Evolutionary conservation across 768 basidiomycete genomes (phyloP).

Genomic region (Kwoniella europaea): DNA sequence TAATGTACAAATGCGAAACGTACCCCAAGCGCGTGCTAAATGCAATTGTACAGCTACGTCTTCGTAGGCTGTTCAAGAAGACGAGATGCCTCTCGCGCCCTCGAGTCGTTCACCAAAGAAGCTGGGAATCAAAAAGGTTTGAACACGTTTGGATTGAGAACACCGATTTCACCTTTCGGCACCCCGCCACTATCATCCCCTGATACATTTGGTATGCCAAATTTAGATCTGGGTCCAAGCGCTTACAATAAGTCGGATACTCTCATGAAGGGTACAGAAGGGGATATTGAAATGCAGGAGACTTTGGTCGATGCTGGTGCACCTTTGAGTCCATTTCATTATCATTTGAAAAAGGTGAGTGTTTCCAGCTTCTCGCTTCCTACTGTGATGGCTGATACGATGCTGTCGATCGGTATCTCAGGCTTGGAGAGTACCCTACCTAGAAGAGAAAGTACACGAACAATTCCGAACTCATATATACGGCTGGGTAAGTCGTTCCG

Average conservation of each 20-base stretch:
- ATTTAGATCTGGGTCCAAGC: constrained; percentile 48
- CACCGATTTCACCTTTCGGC: constrained; percentile 53
- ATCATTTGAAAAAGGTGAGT: constrained; percentile 53
- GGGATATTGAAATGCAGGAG: constrained; percentile 23
- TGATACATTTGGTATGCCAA: constrained; percentile 27
- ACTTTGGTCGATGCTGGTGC: constrained; percentile 52
- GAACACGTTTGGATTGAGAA: constrained; percentile 46
- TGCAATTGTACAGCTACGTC: constrained; percentile 62
- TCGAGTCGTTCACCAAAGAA: constrained; percentile 65
- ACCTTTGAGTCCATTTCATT: constrained; percentile 55
- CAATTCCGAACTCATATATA: constrained; percentile 62
- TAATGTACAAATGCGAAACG: too few relatives aligned
- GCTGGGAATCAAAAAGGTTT: constrained; percentile 62
- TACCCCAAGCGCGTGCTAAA: too few relatives aligned
- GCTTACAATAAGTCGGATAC: constrained; percentile 18
- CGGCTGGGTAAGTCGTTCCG: constrained; percentile 46
- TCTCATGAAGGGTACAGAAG: constrained; percentile 1
- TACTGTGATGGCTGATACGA: too few relatives aligned
- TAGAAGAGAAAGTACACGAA: constrained; percentile 71
- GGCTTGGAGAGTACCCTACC: constrained; percentile 71
- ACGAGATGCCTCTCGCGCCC: constrained; percentile 66
- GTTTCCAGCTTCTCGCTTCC: too few relatives aligned
- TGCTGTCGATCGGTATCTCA: constrained; percentile 9
- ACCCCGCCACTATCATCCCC: constrained; percentile 29
- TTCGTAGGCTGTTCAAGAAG: constrained; percentile 73